phyloP scores from a whole-genome alignment of 1,139 yeast species.

The Geotrichum bryndzae region DNA sequence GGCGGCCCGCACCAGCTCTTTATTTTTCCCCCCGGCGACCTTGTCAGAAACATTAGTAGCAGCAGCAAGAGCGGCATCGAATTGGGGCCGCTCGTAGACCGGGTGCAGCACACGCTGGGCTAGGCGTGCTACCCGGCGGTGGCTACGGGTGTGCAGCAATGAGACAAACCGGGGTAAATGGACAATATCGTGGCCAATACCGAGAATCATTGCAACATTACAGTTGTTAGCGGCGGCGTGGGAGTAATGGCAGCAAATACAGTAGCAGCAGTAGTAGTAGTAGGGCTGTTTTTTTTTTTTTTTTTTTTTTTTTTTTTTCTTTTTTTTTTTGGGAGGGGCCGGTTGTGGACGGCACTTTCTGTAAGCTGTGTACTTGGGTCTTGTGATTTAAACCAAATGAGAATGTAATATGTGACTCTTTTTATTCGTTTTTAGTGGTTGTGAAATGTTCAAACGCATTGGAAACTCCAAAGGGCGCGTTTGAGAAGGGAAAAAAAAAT shows the following conservation, averaged over 20 bases:
- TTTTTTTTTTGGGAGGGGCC: too few relatives aligned
- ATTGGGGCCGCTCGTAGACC: constrained; percentile 41
- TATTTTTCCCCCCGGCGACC: background rate
- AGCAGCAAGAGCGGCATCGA: constrained; percentile 22
- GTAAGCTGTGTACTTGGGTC: too few relatives aligned
- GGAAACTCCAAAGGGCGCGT: background rate
- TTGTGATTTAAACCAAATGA: too few relatives aligned
- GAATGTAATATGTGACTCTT: too few relatives aligned
- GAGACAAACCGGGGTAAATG: constrained; percentile 45
- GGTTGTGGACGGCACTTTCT: too few relatives aligned
- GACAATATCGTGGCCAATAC: constrained; percentile 62
- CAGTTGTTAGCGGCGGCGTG: too few relatives aligned
- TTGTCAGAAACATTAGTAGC: background rate
- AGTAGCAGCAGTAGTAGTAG: too few relatives aligned
- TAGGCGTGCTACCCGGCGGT: constrained; percentile 38
- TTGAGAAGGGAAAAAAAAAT: background rate
- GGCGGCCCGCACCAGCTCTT: constrained; percentile 19
- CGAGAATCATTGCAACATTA: constrained; percentile 28
- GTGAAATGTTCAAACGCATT: too few relatives aligned
- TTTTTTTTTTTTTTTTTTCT: too few relatives aligned
- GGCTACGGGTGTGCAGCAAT: constrained; percentile 38
- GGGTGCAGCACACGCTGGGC: constrained; percentile 49
- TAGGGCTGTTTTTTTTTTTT: too few relatives aligned
- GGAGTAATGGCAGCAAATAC: too few relatives aligned
- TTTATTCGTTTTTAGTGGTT: too few relatives aligned